phyloP scores from a whole-genome alignment of 2,329 filamentous ascomycete genomes.

The Microdochium paspali region DNA sequence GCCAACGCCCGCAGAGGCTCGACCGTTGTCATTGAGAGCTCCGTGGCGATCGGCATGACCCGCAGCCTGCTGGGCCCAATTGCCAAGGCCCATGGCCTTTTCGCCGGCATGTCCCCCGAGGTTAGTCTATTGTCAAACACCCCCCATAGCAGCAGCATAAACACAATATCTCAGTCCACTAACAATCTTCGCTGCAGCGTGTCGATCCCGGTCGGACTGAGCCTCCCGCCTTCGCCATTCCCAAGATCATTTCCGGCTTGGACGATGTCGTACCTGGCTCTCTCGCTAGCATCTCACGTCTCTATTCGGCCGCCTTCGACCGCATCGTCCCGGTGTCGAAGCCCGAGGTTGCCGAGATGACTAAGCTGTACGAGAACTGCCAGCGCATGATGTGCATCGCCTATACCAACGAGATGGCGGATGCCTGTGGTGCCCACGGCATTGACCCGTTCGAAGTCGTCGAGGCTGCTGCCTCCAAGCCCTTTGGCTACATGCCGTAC shows the following conservation, averaged over 20 bases:
- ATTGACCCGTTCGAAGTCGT: conserved; percentile 44
- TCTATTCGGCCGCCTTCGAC: conserved; percentile 39
- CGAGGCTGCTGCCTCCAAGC: conserved; percentile 37
- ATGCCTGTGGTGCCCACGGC: conserved; percentile 32
- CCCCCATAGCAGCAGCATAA: not conserved
- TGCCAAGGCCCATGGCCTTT: conserved; percentile 28
- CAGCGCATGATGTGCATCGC: conserved; percentile 45
- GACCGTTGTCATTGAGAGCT: conserved; percentile 42
- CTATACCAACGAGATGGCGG: conserved; percentile 47
- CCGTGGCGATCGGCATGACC: conserved; percentile 45
- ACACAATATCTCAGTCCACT: not conserved
- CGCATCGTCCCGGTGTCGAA: conserved; percentile 35
- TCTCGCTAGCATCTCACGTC: conserved; percentile 27
- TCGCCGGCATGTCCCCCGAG: conserved; percentile 41
- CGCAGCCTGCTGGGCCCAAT: conserved; percentile 36
- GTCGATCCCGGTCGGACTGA: conserved; percentile 39
- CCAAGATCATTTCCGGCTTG: conserved; percentile 44
- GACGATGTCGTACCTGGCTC: conserved; percentile 35
- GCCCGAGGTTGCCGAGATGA: conserved; percentile 49
- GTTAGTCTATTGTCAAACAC: conserved; percentile 6
- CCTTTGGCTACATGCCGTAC: conserved; percentile 41
- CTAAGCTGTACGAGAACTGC: conserved; percentile 49
- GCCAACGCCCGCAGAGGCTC: conserved; percentile 30
- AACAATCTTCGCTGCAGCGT: conserved; percentile 16
- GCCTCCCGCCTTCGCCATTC: conserved; percentile 31